Evolutionary conservation across 345 rosid species (phyloP), one percentile per base, ranked within the genome.

Genomic region (Streptanthus diversifolius): DNA sequence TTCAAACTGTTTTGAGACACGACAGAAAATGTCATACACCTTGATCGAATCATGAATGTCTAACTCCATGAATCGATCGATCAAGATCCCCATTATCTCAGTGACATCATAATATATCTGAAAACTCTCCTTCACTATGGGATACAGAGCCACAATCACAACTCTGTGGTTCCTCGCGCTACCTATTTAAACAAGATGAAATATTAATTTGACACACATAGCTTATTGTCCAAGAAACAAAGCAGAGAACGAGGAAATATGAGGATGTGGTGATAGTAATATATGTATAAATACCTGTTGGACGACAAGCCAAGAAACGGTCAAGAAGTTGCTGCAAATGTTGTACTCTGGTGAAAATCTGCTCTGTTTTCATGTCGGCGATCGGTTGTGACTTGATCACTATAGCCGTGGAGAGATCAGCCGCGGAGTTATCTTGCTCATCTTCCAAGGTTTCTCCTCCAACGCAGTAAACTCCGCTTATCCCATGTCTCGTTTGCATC

Each of bases 251-350:
- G 29, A 12, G 17, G 30, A 53, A 53, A 37, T 57, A 41, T 14
- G 17, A 13, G 17, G 44, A 10, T 61, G 43, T 18, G 32, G 8
- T 1, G 2, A 7, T 45, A 37, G 59, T 37, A 17, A 37, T 44
- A 7, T 2, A 4, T 29, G 0, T 25, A 7, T 60, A 5, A 86
- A 7, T 63, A 90, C 98, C 98, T 85, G 97, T 86, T 37, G 99
- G 97, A 22, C 86, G 85, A 65, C 97, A 91, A 59, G 97, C 91
- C 49, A 95, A 67, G 71, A 91, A 85, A 25, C 96, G 97, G 2
- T 86, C 92, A 11, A 95, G 86, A 6, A 90, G 84, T 78, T 85
- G 97, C 21, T 85, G 97, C 82, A 90, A 78, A 69, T 85, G 96
- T 15, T 85, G 89, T 11, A 83, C 45, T 84, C 83, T 85, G 8